A percentile compares a stretch with the other conserved stretches of the same genome.
Evolutionary conservation across 2,329 filamentous ascomycete species (phyloP).

Genomic region (Exophiala oligosperma): DNA sequence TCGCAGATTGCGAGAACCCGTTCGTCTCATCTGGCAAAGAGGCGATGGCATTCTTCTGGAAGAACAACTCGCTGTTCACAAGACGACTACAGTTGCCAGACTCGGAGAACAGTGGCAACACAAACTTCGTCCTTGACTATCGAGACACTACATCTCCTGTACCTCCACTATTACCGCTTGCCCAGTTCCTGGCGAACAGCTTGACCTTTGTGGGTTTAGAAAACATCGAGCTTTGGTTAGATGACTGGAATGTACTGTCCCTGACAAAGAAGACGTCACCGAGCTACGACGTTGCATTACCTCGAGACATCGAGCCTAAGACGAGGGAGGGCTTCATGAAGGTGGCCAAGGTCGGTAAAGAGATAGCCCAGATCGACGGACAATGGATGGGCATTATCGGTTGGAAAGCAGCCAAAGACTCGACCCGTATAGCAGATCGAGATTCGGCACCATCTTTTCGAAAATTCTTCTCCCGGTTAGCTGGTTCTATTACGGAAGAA

Average conservation of each 20-base stretch:
- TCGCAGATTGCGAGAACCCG: slow-evolving; percentile 95
- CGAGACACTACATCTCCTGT: slow-evolving; percentile 83
- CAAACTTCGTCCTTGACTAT: slow-evolving; percentile 93
- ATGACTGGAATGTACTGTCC: slow-evolving; percentile 77
- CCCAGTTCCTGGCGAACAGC: slow-evolving; percentile 91
- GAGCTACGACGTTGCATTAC: slow-evolving; percentile 69
- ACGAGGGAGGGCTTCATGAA: slow-evolving; percentile 90
- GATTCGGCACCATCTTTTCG: slow-evolving; percentile 63
- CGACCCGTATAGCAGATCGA: slow-evolving; percentile 39
- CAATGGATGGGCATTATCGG: slow-evolving; percentile 84
- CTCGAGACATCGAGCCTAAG: slow-evolving; percentile 74
- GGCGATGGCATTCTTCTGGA: slow-evolving; percentile 99
- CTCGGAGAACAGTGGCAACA: slow-evolving; percentile 67
- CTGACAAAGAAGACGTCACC: slow-evolving; percentile 85
- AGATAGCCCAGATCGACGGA: slow-evolving; percentile 89
- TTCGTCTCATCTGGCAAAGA: slow-evolving; percentile 91
- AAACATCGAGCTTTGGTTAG: slow-evolving; percentile 84
- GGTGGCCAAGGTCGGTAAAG: slow-evolving; percentile 74
- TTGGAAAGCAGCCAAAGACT: slow-evolving; percentile 66
- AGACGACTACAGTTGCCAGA: slow-evolving; percentile 74
- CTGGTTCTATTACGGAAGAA: slow-evolving; percentile 43
- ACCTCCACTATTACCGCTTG: slow-evolving; percentile 80
- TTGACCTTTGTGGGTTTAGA: slow-evolving; percentile 92
- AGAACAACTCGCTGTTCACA: slow-evolving; percentile 95
- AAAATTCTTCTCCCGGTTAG: slow-evolving; percentile 79